Evolutionary conservation across 2,329 filamentous ascomycete species (phyloP).

Genomic region (Trichoderma citrinoviride): DNA sequence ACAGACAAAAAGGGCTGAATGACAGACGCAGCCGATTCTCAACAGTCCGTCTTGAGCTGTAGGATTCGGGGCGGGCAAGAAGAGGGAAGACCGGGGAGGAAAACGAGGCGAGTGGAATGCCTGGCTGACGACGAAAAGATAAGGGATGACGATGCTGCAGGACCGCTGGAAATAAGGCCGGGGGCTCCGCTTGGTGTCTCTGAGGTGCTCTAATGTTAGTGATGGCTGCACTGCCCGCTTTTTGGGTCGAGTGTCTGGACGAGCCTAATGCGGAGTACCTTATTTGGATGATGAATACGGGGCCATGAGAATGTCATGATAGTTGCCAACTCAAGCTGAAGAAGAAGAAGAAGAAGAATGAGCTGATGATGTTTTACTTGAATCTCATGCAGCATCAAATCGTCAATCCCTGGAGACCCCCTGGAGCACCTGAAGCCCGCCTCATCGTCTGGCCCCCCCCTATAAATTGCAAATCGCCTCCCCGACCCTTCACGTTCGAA

Average conservation of each 20-base stretch:
- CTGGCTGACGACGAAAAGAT: slow-evolving; percentile 16
- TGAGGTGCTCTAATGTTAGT: too few species aligned
- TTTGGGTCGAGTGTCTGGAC: neutral
- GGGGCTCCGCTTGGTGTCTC: slow-evolving; percentile 7
- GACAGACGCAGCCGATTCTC: too few species aligned
- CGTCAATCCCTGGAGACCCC: too few species aligned
- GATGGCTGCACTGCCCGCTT: slow-evolving; percentile 8
- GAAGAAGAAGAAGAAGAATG: too few species aligned
- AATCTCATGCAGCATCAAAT: too few species aligned
- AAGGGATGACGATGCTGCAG: slow-evolving; percentile 20
- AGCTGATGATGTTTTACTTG: too few species aligned
- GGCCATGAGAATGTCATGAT: too few species aligned
- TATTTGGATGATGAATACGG: neutral
- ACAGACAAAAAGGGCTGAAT: too few species aligned
- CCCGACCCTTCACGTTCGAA: slow-evolving; percentile 15
- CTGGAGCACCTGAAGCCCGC: too few species aligned
- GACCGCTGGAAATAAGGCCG: neutral
- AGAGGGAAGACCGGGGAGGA: neutral
- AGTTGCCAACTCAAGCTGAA: too few species aligned
- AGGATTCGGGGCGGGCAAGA: neutral
- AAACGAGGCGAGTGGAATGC: neutral
- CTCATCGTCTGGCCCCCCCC: too few species aligned
- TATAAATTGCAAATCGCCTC: slow-evolving; percentile 14
- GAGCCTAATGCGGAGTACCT: slow-evolving; percentile 1
- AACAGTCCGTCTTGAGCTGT: too few species aligned